Base-by-base conservation (phyloP, 805 yeast genomes). In the Candida incommunis region DNA sequence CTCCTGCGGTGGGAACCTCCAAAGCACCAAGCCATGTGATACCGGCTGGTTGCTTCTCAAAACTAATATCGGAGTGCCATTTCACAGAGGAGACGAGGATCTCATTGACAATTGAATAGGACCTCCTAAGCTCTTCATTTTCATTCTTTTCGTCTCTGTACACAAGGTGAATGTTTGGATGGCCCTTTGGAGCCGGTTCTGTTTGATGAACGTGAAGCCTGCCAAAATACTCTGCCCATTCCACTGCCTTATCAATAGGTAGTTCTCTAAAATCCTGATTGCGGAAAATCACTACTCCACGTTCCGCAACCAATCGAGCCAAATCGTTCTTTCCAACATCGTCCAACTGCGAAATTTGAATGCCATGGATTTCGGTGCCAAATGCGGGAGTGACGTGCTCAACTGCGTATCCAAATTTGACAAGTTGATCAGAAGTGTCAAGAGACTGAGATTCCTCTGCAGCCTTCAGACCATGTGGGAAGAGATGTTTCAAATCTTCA, bases 41-140 rank as follows among this genome's bases (percentile, higher is more conserved):
- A 16, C 83, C 81, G 11, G 88, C 82, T 4, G 87, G 81, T 58
- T 78, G 84, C 48, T 69, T 68, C 59, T 81, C 88, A 58, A 78
- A 82, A 26, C 84, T 72, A 35, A 79, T 80, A 59, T 82, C 92
- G 2, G 83, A 73, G 61, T 82, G 90, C 82, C 83, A 82, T 15
- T 43, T 56, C 22, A 52, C 51, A 7, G 65, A 59, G 16, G 63
- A 48, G 29, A 48, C 48, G 24, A 27, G 23, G 37, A 31, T 5
- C 29, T 18, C 18, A 40, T 40, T 11, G 20, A 43, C 29, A 29
- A 43, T 41, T 35, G 43, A 52, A n/a, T 23, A 20, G 22, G 57
- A 41, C 54, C 64, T 41, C 53, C 41, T 42, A 45, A 56, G 55
- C 29, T 48, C 45, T 21, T 51, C 37, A n/a, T 31, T 46, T 22